Evolutionary conservation across 305 asterid species (phyloP).

Genomic region (Caryopteris hybrid): DNA sequence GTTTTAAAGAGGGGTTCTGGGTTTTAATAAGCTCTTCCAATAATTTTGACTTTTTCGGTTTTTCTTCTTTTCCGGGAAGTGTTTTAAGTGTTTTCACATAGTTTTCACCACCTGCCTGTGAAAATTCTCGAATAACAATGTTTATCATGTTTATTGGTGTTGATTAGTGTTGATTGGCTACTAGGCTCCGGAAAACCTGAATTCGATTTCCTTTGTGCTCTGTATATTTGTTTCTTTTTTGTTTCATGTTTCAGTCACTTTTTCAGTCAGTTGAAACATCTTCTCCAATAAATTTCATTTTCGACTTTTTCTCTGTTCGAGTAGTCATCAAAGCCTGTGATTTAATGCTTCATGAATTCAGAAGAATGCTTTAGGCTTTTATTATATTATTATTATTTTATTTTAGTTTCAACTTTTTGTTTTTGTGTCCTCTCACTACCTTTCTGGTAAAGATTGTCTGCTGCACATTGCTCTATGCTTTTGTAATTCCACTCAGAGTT

Average conservation of each 20-base stretch:
- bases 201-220: background rate
- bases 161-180: background rate
- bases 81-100: background rate
- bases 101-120: background rate
- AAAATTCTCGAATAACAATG: background rate
- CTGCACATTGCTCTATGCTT: constrained; percentile 18
- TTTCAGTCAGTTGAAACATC: background rate
- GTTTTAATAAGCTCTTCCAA: background rate
- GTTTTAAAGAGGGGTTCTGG: background rate
- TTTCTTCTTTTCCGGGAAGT: background rate
- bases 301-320: constrained; percentile 16
- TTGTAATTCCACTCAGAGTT: constrained; percentile 11
- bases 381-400: background rate
- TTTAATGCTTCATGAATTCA: constrained; percentile 16
- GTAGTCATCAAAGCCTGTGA: constrained; percentile 17
- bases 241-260: constrained; percentile 1
- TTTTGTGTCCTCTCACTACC: constrained; percentile 18
- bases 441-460: constrained; percentile 31
- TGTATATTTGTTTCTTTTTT: background rate
- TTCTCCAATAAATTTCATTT: constrained; percentile 19
- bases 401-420: background rate
- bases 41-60: background rate
- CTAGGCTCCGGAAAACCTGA: background rate
- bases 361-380: constrained; percentile 24
- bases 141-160: background rate